Evolutionary conservation across 23 red algal species (phyloP), one percentile per base, ranked within the genome.

Genomic region (Gracilaria vermiculophylla): DNA sequence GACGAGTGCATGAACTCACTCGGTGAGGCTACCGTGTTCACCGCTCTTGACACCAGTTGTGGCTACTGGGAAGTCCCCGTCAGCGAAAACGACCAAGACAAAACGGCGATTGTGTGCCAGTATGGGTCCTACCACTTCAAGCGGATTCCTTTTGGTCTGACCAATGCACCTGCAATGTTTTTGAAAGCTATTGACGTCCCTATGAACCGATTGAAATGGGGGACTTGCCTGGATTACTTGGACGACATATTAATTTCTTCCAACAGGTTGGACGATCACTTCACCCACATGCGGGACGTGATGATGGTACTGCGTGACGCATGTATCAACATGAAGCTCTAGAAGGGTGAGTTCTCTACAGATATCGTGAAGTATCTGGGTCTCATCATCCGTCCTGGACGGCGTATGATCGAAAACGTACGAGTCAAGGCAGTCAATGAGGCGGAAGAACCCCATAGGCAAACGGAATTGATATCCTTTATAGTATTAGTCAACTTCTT

Each of bases 111-210:
- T 80, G 16, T 55, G 7, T 55, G 45, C 5, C 76, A 80, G 2
- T 7, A 45, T 23, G 45, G 76, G 8, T 25, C 20, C 0, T 80
- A 53, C 45, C 45, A 28, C 1, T 80, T 33, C 45, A 80, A 54
- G 7, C 44, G 16, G n/a, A 45, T 80, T 15, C 76, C 42, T 20
- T 54, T 80, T 56, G 45, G 76, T n/a, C n/a, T n/a, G n/a, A 20
- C 45, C 44, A 80, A 80, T 33, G 76, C 45, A 3, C 76, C 76
- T 28, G 76, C 76, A 1, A 79, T 45, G 0, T 79, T 79, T 31
- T 45, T 53, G 25, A 49, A 45, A 23, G 75, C 43, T 3, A 20
- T 55, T 2, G 42, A 79, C 20, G 17, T 79, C 16, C 34, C 54
- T 10, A 39, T 79, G 1, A 31, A 15, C 45, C 25, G 75, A 5